A percentile compares a stretch with the other conserved stretches of the same genome.
These are phyloP conservation scores for Candida glucosophila DNA, from an alignment of 1,139 yeast genomes.

Conservation along the genomic window DNA sequence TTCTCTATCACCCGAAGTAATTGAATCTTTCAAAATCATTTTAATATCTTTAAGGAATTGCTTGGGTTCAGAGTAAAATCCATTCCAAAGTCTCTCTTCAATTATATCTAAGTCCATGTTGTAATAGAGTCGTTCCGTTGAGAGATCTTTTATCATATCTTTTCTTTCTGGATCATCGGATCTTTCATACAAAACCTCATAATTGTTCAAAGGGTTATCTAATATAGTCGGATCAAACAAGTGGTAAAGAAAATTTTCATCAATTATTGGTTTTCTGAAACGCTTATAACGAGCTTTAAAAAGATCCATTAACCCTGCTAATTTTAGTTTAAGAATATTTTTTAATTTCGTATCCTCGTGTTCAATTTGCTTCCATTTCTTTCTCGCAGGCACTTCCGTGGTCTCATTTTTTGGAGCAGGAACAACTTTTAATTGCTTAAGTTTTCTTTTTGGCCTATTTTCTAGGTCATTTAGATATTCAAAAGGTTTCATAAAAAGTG, in stretches of 20 bases:
- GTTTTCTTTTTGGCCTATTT: conserved; percentile 41
- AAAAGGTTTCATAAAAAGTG: conserved; percentile 60
- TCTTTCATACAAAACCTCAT: conserved; percentile 44
- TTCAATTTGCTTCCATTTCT: conserved; percentile 43
- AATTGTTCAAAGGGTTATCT: conserved; percentile 28
- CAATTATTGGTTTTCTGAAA: conserved; percentile 84
- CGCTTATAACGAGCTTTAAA: conserved; percentile 81
- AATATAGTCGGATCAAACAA: conserved; percentile 56
- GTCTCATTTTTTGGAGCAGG: conserved; percentile 7
- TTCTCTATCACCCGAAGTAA: conserved; percentile 73
- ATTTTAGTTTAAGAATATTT: conserved; percentile 73
- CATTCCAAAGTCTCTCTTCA: conserved; percentile 96
- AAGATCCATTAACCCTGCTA: conserved; percentile 83
- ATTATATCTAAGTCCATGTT: conserved; percentile 92
- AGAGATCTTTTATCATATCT: conserved; percentile 70
- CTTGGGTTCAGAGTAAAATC: conserved; percentile 86
- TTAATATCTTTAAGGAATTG: conserved; percentile 82
- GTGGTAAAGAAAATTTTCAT: conserved; percentile 64
- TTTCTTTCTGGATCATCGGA: conserved; percentile 40
- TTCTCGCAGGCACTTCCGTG: conserved; percentile 16
- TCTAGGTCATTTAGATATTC: conserved; percentile 46
- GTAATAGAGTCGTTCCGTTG: conserved; percentile 63
- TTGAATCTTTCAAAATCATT: conserved; percentile 74
- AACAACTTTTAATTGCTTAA: conserved; percentile 27
- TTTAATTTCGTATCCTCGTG: conserved; percentile 74